Conservation (phyloP, 2,329 filamentous ascomycete species). For the Talaromyces sp. region DNA sequence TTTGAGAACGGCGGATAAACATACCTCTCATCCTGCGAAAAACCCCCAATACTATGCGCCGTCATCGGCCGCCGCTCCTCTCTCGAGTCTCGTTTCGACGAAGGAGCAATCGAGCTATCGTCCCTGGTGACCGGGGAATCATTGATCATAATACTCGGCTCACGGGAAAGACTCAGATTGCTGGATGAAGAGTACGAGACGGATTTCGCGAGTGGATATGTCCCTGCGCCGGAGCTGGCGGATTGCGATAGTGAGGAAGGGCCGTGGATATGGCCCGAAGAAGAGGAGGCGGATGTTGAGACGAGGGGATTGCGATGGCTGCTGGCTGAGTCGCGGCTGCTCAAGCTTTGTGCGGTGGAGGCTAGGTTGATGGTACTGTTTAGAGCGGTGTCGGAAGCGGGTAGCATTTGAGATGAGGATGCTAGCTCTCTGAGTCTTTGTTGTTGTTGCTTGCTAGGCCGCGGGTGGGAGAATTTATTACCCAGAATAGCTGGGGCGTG, state of each 20-base stretch:
- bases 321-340: slow-evolving; percentile 40
- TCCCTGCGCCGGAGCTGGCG: slow-evolving; percentile 32
- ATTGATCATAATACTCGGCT: slow-evolving; percentile 27
- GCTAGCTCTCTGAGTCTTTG: slow-evolving; percentile 78
- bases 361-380: slow-evolving; percentile 18
- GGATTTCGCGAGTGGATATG: slow-evolving; percentile 38
- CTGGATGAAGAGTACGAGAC: slow-evolving; percentile 38
- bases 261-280: not conserved
- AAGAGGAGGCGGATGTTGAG: slow-evolving; percentile 22
- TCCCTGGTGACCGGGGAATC: slow-evolving; percentile 33
- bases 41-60: slow-evolving; percentile 23
- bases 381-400: slow-evolving; percentile 38
- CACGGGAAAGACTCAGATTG: slow-evolving; percentile 24
- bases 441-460: slow-evolving; percentile 76
- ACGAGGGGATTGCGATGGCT: slow-evolving; percentile 30
- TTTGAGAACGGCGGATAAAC: slow-evolving; percentile 8
- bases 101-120: slow-evolving; percentile 25
- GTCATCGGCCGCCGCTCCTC: slow-evolving; percentile 27
- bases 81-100: slow-evolving; percentile 31
- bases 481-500: slow-evolving; percentile 95
- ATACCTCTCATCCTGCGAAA: slow-evolving; percentile 36
- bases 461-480: slow-evolving; percentile 91
- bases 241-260: slow-evolving; percentile 34
- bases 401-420: slow-evolving; percentile 64
- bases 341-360: slow-evolving; percentile 35